phyloP scores from a whole-genome alignment of 495 filamentous ascomycete genomes.

The Emericellopsis terricola region DNA sequence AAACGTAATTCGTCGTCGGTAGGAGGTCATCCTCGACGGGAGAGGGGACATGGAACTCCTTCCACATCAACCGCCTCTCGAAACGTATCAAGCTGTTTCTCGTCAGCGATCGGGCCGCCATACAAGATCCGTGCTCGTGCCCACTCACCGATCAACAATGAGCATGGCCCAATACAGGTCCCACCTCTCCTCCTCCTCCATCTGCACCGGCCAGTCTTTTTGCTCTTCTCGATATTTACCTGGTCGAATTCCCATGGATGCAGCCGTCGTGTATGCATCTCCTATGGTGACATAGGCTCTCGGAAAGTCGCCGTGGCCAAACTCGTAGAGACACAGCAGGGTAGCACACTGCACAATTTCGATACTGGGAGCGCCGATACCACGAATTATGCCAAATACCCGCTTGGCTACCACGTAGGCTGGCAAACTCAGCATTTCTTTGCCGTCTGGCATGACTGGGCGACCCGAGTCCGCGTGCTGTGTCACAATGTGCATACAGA shows the following conservation, averaged over 20 bases:
- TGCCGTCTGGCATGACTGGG: conserved; percentile 6
- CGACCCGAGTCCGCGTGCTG: conserved; percentile 7
- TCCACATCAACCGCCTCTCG: neutral
- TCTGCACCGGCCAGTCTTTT: conserved; percentile 6
- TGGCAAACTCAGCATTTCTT: conserved; percentile 10
- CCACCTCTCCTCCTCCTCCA: conserved; percentile 11
- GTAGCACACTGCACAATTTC: conserved; percentile 12
- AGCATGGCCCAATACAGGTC: conserved; percentile 16
- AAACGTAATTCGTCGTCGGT: neutral
- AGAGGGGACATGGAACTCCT: neutral
- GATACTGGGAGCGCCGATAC: conserved; percentile 5
- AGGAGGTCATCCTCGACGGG: conserved; percentile 1
- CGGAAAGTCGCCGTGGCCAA: conserved; percentile 12
- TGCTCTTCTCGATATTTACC: conserved; percentile 7
- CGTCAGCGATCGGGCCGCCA: neutral
- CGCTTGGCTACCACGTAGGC: conserved; percentile 10
- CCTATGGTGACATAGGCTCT: conserved; percentile 13
- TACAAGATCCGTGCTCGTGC: too few relatives aligned
- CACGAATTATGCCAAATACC: neutral
- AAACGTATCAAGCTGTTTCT: neutral
- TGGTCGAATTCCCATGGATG: conserved; percentile 7
- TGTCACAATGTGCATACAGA: conserved; percentile 12
- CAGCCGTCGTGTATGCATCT: conserved; percentile 8
- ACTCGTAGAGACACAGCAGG: conserved; percentile 14
- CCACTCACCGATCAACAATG: conserved; percentile 15